A percentile compares a stretch with the other conserved stretches of the same genome.
phyloP scores from a whole-genome alignment of 495 filamentous ascomycete species.

The Aspergillus bridgeri region DNA sequence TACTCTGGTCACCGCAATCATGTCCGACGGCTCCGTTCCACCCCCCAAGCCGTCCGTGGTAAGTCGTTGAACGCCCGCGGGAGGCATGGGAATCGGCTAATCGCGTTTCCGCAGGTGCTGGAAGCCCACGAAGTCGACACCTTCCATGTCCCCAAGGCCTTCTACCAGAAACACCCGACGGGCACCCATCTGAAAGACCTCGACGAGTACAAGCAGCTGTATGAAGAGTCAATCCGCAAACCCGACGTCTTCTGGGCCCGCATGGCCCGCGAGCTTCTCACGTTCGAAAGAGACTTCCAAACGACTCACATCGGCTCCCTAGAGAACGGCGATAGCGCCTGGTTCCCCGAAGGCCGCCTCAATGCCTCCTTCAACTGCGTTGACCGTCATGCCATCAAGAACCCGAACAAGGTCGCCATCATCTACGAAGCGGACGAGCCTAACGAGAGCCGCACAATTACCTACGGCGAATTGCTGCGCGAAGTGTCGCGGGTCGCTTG shows the following conservation, averaged over 20 bases:
- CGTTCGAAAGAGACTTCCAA: conserved; percentile 88
- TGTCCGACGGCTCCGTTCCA: conserved; percentile 60
- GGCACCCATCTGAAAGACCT: conserved; percentile 66
- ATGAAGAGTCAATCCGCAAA: conserved; percentile 92
- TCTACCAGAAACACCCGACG: conserved; percentile 65
- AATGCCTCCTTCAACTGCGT: conserved; percentile 98
- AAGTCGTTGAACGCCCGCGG: conserved; percentile 15
- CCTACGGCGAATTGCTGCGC: conserved; percentile 89
- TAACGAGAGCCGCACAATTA: conserved; percentile 80
- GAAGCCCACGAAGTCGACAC: conserved; percentile 87
- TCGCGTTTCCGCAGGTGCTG: conserved; percentile 34
- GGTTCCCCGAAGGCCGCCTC: conserved; percentile 91
- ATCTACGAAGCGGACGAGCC: conserved; percentile 98
- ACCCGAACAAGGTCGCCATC: conserved; percentile 89
- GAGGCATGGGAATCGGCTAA: conserved; percentile 8
- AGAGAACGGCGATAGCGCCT: conserved; percentile 77
- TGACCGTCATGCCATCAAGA: conserved; percentile 89
- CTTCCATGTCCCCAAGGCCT: conserved; percentile 63
- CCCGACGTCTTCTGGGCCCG: conserved; percentile 89
- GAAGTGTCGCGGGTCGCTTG: conserved; percentile 85
- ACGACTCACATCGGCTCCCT: conserved; percentile 82
- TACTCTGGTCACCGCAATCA: conserved; percentile 30
- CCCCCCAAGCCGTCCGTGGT: conserved; percentile 66
- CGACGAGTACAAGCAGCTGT: conserved; percentile 87
- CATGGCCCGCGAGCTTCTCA: conserved; percentile 81